phyloP scores from a whole-genome alignment of 2,329 filamentous ascomycete genomes.

The Xylaria sp. region DNA sequence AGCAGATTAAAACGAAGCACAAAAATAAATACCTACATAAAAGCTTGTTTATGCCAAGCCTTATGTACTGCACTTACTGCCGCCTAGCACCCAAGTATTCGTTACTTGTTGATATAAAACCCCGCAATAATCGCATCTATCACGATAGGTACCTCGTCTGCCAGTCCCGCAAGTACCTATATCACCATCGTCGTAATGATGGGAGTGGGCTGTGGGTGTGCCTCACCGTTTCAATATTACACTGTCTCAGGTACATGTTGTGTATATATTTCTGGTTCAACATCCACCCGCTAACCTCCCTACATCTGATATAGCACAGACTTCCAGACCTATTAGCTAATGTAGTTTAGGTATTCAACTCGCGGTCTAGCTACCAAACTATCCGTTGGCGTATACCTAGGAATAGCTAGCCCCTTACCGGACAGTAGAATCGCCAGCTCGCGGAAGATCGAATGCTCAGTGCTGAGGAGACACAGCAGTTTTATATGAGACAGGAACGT shows the following conservation, averaged over 20 bases:
- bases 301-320: neutral
- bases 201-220: neutral
- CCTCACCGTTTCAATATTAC: constrained; percentile 7
- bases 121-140: constrained; percentile 35
- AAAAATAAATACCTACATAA: neutral
- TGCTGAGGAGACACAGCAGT: neutral
- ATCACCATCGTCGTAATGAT: constrained; percentile 21
- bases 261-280: neutral
- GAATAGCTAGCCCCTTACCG: no score
- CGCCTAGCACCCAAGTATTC: constrained; percentile 27
- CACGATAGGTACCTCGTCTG: constrained; percentile 36
- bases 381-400: no score
- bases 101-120: constrained; percentile 30
- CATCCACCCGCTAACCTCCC: neutral
- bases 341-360: no score
- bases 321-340: neutral
- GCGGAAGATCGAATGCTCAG: no score
- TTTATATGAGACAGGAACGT: constrained; percentile 9
- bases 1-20: neutral
- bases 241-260: neutral
- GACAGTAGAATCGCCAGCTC: neutral
- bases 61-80: constrained; percentile 12
- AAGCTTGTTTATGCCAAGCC: constrained; percentile 30
- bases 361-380: no score
- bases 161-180: constrained; percentile 39